Conservation (phyloP, 2,329 filamentous ascomycete species). For the Stachybotrys echinatus region DNA sequence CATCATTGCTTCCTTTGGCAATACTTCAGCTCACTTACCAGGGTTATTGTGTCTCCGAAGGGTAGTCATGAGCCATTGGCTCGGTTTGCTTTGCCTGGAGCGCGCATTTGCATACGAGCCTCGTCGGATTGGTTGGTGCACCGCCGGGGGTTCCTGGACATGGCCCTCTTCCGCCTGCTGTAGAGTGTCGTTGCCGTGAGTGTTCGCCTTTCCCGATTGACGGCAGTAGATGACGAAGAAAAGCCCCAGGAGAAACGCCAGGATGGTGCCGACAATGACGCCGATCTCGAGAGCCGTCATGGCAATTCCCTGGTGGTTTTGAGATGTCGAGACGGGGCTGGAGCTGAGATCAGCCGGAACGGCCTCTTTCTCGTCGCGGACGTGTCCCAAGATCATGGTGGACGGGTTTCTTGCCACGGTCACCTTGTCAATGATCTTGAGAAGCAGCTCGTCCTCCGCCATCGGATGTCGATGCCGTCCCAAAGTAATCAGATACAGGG, state of each 20-base stretch:
- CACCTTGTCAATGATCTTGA: not conserved
- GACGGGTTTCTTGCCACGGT: not conserved
- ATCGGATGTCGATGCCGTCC: not conserved
- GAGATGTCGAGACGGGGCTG: not conserved
- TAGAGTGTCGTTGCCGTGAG: conserved; percentile 1
- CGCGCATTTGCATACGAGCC: not conserved
- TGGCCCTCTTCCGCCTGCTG: conserved; percentile 9
- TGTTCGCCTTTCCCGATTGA: conserved; percentile 7
- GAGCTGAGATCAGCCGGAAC: not conserved
- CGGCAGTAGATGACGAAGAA: conserved; percentile 16
- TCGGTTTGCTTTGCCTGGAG: not conserved
- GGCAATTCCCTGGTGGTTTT: not conserved
- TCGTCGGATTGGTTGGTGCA: not conserved
- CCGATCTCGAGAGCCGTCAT: conserved; percentile 20
- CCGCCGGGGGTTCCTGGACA: not conserved
- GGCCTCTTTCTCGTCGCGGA: not conserved
- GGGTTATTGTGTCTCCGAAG: not conserved
- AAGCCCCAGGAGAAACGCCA: conserved; percentile 15
- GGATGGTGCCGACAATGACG: conserved; percentile 16
- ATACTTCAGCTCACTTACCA: not conserved
- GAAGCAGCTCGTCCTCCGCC: not conserved
- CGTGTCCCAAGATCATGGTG: not conserved
- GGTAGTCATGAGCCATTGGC: not conserved
- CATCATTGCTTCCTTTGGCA: not conserved
- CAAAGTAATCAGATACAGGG: not conserved